Conservation (phyloP, 2,329 filamentous ascomycete genomes). For the Monilinia fructigena region DNA sequence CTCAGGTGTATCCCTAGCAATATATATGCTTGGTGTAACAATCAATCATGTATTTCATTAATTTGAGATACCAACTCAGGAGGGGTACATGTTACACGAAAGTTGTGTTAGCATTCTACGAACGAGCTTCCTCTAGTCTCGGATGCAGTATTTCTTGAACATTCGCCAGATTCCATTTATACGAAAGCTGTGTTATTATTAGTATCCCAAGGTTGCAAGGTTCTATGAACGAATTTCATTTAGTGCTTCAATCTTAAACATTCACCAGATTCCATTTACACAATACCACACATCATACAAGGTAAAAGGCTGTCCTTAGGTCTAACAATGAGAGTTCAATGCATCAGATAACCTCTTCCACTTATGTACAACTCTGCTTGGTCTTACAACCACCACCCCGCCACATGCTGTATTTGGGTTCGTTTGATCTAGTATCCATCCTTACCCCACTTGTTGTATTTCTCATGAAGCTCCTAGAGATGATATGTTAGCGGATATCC, state of each 20-base stretch:
- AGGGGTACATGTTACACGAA: neutral
- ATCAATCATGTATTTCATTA: neutral
- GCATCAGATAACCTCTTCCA: conserved; percentile 16
- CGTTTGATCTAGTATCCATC: conserved; percentile 62
- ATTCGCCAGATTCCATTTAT: neutral
- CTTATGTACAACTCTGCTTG: conserved; percentile 33
- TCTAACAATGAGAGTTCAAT: conserved; percentile 11
- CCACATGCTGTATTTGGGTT: conserved; percentile 35
- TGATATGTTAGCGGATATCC: conserved; percentile 24
- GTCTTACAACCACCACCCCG: conserved; percentile 12
- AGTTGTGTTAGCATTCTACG: too few species aligned
- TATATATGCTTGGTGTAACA: conserved; percentile 1
- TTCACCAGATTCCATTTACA: neutral
- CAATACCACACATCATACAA: neutral
- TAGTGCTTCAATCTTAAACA: neutral
- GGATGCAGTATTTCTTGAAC: neutral
- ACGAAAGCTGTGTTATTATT: neutral
- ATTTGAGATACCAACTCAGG: neutral
- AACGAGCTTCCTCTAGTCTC: too few species aligned
- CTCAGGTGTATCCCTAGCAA: conserved; percentile 11
- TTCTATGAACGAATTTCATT: neutral
- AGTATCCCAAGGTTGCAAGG: neutral
- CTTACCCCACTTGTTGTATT: conserved; percentile 99
- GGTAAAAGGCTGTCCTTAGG: conserved; percentile 5
- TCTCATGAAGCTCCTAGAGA: conserved; percentile 79